Evolutionary conservation across 768 basidiomycete species (phyloP).

Genomic region (Naganishia onofrii): DNA sequence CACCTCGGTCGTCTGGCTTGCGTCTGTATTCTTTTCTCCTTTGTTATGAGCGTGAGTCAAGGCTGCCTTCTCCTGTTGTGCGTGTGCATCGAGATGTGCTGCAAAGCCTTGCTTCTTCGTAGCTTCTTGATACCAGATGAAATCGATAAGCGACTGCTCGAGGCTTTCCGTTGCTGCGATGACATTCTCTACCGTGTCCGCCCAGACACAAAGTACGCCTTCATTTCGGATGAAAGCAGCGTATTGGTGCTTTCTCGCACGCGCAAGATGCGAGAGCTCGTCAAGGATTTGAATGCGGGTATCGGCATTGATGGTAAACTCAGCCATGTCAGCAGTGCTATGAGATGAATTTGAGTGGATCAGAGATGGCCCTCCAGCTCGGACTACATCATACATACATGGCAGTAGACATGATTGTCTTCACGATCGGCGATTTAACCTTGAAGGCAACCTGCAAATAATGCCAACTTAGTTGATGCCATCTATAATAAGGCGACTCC

Average conservation of each 20-base stretch:
- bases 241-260: conserved; percentile 83
- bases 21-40: conserved; percentile 34
- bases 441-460: conserved; percentile 72
- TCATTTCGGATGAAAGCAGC: conserved; percentile 85
- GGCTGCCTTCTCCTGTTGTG: conserved; percentile 35
- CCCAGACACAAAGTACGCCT: conserved; percentile 79
- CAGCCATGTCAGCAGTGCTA: conserved; percentile 40
- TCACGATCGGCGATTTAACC: conserved; percentile 60
- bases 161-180: conserved; percentile 60
- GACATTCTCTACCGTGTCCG: conserved; percentile 72
- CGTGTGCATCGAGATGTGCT: conserved; percentile 34
- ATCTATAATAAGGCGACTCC: not conserved
- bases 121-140: conserved; percentile 64
- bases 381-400: conserved; percentile 40
- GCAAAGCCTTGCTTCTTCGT: conserved; percentile 40
- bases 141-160: conserved; percentile 70
- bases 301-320: conserved; percentile 62
- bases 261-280: conserved; percentile 70
- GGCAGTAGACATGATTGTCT: conserved; percentile 33
- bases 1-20: conserved; percentile 4
- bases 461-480: conserved; percentile 77
- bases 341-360: conserved; percentile 11
- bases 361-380: conserved; percentile 58
- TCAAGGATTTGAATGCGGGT: conserved; percentile 83
- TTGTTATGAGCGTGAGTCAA: conserved; percentile 34